A percentile compares a stretch with the other conserved stretches of the same genome.
These are phyloP conservation scores for Cantharellus cinnabarinus DNA, from an alignment of 768 basidiomycete genomes.

Conservation along the genomic window DNA sequence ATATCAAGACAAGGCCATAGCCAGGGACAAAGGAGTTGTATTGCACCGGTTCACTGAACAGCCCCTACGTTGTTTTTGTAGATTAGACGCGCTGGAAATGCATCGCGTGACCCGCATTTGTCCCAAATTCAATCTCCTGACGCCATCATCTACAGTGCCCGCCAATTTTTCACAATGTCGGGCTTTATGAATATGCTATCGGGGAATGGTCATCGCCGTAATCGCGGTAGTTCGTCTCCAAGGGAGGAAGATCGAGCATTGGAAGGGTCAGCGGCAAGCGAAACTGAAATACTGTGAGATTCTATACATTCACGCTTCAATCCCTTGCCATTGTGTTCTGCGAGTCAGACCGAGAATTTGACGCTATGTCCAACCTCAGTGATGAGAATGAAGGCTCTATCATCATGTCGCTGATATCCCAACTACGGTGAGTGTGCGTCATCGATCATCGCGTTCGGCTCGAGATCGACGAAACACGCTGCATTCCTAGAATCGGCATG, in stretches of 20 bases:
- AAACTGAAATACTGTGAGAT: conserved; percentile 9
- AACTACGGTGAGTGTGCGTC: conserved; percentile 41
- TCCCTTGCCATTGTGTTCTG: background rate
- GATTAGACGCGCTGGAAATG: background rate
- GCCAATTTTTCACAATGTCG: background rate
- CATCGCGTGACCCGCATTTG: background rate
- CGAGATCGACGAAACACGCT: background rate
- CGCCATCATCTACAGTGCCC: background rate
- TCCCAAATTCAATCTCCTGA: background rate
- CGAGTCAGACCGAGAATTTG: background rate
- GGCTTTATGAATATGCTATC: background rate
- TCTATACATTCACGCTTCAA: background rate
- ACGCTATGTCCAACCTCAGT: conserved; percentile 20
- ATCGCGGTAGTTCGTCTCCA: background rate
- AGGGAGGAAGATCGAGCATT: background rate
- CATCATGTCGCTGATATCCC: conserved; percentile 69
- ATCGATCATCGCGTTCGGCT: background rate
- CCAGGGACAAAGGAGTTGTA: background rate
- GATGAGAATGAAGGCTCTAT: conserved; percentile 90
- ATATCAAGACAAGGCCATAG: conserved; percentile 29
- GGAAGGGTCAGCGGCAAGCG: background rate
- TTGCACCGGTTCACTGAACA: too few relatives aligned
- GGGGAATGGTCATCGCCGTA: background rate
- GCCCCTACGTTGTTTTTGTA: too few relatives aligned
- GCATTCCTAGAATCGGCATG: conserved; percentile 62